A percentile compares a stretch with the other conserved stretches of the same genome.
phyloP scores from a whole-genome alignment of 805 yeast genomes.

The Kodamaea kaohsiungensis region DNA sequence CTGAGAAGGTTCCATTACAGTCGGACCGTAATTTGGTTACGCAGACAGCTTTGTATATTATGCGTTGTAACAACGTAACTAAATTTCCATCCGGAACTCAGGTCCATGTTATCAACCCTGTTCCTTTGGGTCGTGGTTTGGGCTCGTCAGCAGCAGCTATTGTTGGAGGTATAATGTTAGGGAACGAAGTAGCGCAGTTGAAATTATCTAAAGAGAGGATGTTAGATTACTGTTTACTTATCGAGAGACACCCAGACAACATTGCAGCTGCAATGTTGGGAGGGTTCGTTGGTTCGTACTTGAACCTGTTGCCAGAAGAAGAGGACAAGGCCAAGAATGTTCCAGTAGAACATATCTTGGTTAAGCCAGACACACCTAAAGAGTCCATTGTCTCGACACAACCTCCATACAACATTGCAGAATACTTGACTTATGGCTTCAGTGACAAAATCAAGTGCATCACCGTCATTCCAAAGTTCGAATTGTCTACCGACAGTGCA shows the following conservation, averaged over 20 bases:
- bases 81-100: conserved; percentile 83
- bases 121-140: conserved; percentile 94
- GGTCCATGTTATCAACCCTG: conserved; percentile 82
- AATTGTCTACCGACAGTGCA: conserved; percentile 88
- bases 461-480: conserved; percentile 91
- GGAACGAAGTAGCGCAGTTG: conserved; percentile 78
- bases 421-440: conserved; percentile 85
- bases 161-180: conserved; percentile 92
- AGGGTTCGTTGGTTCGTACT: conserved; percentile 94
- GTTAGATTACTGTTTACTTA: conserved; percentile 93
- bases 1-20: conserved; percentile 71
- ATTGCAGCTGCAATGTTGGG: conserved; percentile 99
- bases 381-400: conserved; percentile 32
- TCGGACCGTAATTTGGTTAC: conserved; percentile 86
- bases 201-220: conserved; percentile 75
- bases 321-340: conserved; percentile 78
- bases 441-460: conserved; percentile 79
- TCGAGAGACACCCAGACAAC: conserved; percentile 98
- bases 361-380: conserved; percentile 72
- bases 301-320: conserved; percentile 72
- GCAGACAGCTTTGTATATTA: conserved; percentile 86
- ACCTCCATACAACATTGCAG: conserved; percentile 88
- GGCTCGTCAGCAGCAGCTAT: conserved; percentile 99
- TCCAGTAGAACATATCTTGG: conserved; percentile 82
- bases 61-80: conserved; percentile 77